Percentiles rank a stretch among this genome's conserved stretches.
These are phyloP conservation scores for Daedaleopsis sinensis DNA, from an alignment of 768 basidiomycete genomes.

Conservation along the genomic window DNA sequence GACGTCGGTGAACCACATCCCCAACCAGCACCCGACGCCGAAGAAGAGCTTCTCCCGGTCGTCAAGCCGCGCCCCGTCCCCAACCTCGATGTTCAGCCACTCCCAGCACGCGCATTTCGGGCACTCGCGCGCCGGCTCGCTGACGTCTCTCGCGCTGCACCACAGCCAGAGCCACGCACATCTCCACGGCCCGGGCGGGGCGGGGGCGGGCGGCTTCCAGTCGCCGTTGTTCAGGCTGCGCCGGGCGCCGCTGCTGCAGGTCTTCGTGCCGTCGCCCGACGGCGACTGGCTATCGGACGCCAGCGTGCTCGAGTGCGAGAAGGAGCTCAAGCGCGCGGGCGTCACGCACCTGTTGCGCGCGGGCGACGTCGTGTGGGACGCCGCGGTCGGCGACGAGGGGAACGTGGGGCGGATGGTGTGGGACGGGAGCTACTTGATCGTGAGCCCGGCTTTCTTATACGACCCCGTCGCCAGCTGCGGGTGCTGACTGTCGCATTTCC, in stretches of 20 bases:
- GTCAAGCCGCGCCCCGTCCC: conserved; percentile 72
- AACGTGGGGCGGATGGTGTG: conserved; percentile 83
- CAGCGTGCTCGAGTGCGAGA: conserved; percentile 81
- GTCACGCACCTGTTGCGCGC: conserved; percentile 62
- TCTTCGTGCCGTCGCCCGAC: conserved; percentile 85
- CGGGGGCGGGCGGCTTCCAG: conserved; percentile 43
- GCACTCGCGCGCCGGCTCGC: background rate
- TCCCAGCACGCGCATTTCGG: conserved; percentile 31
- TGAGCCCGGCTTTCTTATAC: conserved; percentile 41
- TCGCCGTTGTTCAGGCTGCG: conserved; percentile 73
- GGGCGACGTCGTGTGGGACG: conserved; percentile 88
- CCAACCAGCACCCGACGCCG: background rate
- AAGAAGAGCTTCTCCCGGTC: conserved; percentile 37
- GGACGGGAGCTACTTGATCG: conserved; percentile 89
- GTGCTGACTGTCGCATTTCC: background rate
- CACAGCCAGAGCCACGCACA: background rate
- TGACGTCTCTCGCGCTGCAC: conserved; percentile 1
- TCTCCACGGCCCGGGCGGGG: background rate
- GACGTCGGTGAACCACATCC: conserved; percentile 16
- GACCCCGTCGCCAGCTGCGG: background rate
- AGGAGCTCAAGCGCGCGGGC: conserved; percentile 72
- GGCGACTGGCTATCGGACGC: conserved; percentile 86
- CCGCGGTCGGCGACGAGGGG: conserved; percentile 83
- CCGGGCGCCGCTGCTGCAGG: conserved; percentile 76
- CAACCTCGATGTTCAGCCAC: conserved; percentile 53